These are phyloP conservation scores for Cymodocea nodosa DNA, from an alignment of 116 monocot genomes.

Conservation along the genomic window DNA sequence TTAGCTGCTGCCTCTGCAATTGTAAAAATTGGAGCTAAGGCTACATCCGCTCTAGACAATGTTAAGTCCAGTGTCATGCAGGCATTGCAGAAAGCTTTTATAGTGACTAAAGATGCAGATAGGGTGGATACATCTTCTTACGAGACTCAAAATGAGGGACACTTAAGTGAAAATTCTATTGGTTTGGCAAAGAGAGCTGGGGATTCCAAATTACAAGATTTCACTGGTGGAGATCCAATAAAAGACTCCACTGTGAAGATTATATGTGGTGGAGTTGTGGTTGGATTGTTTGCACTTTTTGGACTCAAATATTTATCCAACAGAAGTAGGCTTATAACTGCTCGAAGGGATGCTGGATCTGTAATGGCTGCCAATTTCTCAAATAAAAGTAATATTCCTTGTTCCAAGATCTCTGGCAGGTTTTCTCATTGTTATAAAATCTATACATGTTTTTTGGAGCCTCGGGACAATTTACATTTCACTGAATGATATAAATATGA, in stretches of 20 bases:
- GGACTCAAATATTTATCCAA: constrained; percentile 46
- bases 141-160: constrained; percentile 19
- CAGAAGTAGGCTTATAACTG: constrained; percentile 21
- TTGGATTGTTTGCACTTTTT: constrained; percentile 37
- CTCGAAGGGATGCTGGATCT: constrained; percentile 26
- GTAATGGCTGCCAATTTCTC: constrained; percentile 24
- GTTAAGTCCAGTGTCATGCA: constrained; percentile 62
- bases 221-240: constrained; percentile 17
- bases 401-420: not conserved
- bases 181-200: constrained; percentile 14
- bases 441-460: no score
- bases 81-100: constrained; percentile 68
- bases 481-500: no score
- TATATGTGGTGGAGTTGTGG: constrained; percentile 43
- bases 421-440: no score
- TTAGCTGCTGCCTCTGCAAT: constrained; percentile 86
- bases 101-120: constrained; percentile 20
- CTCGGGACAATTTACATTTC: no score
- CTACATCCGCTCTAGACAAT: constrained; percentile 60
- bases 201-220: constrained; percentile 14
- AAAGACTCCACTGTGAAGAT: constrained; percentile 46
- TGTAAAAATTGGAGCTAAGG: constrained; percentile 67
- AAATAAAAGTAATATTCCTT: constrained; percentile 13
- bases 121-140: constrained; percentile 7
- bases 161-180: constrained; percentile 4